These are phyloP conservation scores for Tillandsia fasciculata DNA, from an alignment of 176 grass and related monocot species.

Conservation along the genomic window DNA sequence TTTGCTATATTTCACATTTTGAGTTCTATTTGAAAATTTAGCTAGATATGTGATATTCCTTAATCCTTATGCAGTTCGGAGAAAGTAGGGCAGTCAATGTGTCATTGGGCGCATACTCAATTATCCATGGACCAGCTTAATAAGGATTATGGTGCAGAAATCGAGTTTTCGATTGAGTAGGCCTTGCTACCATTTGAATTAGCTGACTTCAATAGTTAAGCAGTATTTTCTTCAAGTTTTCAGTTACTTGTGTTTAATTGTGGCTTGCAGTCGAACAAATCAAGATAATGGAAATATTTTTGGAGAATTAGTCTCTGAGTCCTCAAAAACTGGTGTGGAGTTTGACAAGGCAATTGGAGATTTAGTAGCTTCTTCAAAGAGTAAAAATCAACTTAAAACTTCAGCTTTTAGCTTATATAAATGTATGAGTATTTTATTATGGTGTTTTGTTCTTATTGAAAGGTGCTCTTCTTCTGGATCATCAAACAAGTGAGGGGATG, in stretches of 20 bases:
- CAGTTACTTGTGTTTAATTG: conserved; percentile 4
- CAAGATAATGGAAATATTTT: conserved; percentile 34
- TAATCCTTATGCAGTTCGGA: conserved; percentile 32
- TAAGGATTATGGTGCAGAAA: conserved; percentile 34
- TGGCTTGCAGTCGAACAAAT: conserved; percentile 43
- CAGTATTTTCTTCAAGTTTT: not conserved
- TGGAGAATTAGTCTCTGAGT: conserved; percentile 30
- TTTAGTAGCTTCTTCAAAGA: conserved; percentile 35
- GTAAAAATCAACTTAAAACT: conserved; percentile 34
- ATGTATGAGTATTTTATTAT: conserved; percentile 2
- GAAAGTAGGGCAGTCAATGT: conserved; percentile 33
- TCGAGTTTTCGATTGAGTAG: conserved; percentile 44
- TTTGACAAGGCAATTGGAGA: conserved; percentile 37
- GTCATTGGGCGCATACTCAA: conserved; percentile 47
- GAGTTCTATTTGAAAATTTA: not conserved
- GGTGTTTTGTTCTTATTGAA: conserved; percentile 8
- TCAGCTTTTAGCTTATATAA: not conserved
- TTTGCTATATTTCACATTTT: not conserved
- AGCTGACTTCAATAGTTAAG: not conserved
- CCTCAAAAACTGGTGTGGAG: conserved; percentile 34
- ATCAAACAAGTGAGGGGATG: conserved; percentile 26
- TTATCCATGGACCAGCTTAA: conserved; percentile 38
- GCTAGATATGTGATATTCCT: not conserved
- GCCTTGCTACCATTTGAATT: conserved; percentile 3
- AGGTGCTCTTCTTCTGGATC: conserved; percentile 45